Base-by-base conservation (phyloP, 441 rosid genomes). In the Macaranga tanarius region DNA sequence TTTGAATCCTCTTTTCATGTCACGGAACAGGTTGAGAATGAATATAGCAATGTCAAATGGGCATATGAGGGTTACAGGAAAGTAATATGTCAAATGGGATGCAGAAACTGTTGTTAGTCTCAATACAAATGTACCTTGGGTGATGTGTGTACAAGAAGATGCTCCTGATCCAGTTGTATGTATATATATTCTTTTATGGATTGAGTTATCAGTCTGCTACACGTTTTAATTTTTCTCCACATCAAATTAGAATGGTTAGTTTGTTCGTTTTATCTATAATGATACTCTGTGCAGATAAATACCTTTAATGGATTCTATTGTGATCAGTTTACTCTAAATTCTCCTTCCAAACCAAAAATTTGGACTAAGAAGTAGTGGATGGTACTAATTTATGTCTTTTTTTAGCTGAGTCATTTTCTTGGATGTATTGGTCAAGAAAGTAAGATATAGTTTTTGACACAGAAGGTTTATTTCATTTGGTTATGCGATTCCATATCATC, bases 271-370 rank as follows among this genome's bases (percentile, higher is more conserved):
- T 48, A 22, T 25, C 47, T 79, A 3, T 52, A 17, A 60, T 69
- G 38, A 50, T 60, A 62, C 57, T 69, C 31, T 8, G 0, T 80
- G 84, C 89, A 89, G 93, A 83, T 89, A 74, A 87, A 89, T 75
- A 86, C 93, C 20, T 89, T 91, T 77, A 89, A 89, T 57, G 93
- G 93, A 65, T 86, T 89, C 76, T 89, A 87, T 81, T 89, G 93
- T 44, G 90, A 89, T 69, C 75, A 4, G 65, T 89, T 87, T 51
- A 76, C 78, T n/a, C 89, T 91, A 7, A 87, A 87, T 79, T 86
- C 91, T 55, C 87, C 84, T 66, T 80, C 85, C 60, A 89, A 87
- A 68, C 91, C 93, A 9, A 87, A 85, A 75, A 83, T 89, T 75
- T 89, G 93, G 93, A 89, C 91, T 22, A 91, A 89, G 83, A 86